Percentiles rank a stretch among this genome's conserved stretches.
Evolutionary conservation across 2,329 filamentous ascomycete species (phyloP).

Genomic region (Trichocomaceae sp.): DNA sequence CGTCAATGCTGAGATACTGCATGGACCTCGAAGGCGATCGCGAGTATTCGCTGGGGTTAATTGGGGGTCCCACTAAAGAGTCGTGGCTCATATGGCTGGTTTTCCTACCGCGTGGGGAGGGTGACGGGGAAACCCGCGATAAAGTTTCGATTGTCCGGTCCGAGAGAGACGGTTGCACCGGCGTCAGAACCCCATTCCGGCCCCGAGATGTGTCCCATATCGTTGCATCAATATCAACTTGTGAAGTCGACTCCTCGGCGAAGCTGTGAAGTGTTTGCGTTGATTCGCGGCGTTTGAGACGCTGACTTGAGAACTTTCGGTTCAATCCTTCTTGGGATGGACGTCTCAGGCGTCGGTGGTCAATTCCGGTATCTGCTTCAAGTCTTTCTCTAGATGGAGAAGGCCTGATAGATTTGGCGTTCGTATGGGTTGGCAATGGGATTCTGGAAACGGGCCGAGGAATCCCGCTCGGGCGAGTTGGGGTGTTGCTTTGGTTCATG

Average conservation of each 20-base stretch:
- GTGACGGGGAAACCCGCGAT: conserved; percentile 69
- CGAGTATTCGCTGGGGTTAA: conserved; percentile 51
- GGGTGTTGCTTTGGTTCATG: conserved; percentile 32
- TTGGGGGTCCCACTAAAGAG: conserved; percentile 54
- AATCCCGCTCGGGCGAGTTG: conserved; percentile 33
- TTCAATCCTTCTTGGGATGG: conserved; percentile 34
- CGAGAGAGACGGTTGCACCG: conserved; percentile 46
- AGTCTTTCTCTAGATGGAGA: conserved; percentile 45
- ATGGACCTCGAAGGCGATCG: conserved; percentile 36
- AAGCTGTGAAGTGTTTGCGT: conserved; percentile 18
- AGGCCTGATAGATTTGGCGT: conserved; percentile 38
- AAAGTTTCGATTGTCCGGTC: conserved; percentile 84
- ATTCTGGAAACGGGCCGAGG: conserved; percentile 49
- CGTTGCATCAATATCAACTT: conserved; percentile 13
- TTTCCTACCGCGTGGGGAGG: conserved; percentile 57
- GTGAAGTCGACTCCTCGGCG: conserved; percentile 14
- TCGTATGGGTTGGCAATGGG: conserved; percentile 42
- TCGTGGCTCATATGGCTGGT: conserved; percentile 67
- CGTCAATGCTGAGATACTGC: conserved; percentile 49
- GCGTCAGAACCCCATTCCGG: conserved; percentile 11
- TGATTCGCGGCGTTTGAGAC: conserved; percentile 18
- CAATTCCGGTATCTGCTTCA: conserved; percentile 34
- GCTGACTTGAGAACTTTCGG: conserved; percentile 7
- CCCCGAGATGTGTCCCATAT: conserved; percentile 3
- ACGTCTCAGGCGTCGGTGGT: conserved; percentile 31